phyloP scores from a whole-genome alignment of 2,329 filamentous ascomycete genomes.

The Colletotrichum echinochloae region DNA sequence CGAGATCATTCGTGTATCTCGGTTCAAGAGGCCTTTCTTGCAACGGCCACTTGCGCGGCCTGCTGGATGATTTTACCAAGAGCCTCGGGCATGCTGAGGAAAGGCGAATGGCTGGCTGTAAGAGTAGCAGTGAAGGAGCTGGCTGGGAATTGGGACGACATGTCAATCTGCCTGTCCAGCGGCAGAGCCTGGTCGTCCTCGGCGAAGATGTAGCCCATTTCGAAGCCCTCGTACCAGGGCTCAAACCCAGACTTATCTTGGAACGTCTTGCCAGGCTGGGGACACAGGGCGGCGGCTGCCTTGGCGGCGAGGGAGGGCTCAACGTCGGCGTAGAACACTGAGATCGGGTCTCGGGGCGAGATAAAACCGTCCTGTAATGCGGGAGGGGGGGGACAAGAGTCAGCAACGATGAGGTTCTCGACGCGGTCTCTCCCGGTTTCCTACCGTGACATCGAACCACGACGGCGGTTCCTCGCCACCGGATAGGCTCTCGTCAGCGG shows the following conservation, averaged over 20 bases:
- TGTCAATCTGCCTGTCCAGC: slow-evolving; percentile 39
- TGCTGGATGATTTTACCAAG: slow-evolving; percentile 18
- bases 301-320: slow-evolving; percentile 27
- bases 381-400: slow-evolving; percentile 33
- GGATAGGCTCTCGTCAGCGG: slow-evolving; percentile 42
- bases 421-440: background rate
- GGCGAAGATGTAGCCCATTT: slow-evolving; percentile 45
- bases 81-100: slow-evolving; percentile 25
- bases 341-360: slow-evolving; percentile 1
- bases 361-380: slow-evolving; percentile 15
- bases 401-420: background rate
- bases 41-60: slow-evolving; percentile 9
- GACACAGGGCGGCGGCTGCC: slow-evolving; percentile 30
- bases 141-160: slow-evolving; percentile 45
- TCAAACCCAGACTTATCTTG: slow-evolving; percentile 43
- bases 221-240: slow-evolving; percentile 45
- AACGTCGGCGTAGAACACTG: slow-evolving; percentile 45
- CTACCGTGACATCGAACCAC: slow-evolving; percentile 45
- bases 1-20: too few relatives aligned
- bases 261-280: slow-evolving; percentile 35
- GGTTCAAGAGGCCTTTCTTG: slow-evolving; percentile 5
- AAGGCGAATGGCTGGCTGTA: slow-evolving; percentile 21
- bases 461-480: slow-evolving; percentile 42
- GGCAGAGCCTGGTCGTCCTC: slow-evolving; percentile 44
- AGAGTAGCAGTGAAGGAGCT: slow-evolving; percentile 38